Conservation (phyloP, 306 rosid genomes). For the Rosa rugosa region DNA sequence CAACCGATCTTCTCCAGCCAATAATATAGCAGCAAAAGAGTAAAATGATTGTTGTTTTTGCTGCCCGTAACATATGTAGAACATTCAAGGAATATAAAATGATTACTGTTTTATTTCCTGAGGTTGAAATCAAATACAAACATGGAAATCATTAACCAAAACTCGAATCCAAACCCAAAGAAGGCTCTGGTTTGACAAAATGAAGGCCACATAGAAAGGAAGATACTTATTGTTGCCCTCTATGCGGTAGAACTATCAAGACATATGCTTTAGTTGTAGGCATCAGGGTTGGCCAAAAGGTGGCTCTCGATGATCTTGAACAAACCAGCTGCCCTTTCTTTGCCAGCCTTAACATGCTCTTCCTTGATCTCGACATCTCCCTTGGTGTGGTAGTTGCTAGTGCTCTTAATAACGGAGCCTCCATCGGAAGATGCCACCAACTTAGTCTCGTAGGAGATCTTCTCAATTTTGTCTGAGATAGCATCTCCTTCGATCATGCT, state of each 20-base stretch:
- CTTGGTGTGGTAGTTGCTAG: constrained; percentile 29
- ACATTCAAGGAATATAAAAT: no score
- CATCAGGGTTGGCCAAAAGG: constrained; percentile 3
- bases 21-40: no score
- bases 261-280: neutral
- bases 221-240: neutral
- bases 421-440: constrained; percentile 32
- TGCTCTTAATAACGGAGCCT: constrained; percentile 39
- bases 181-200: no score
- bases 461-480: constrained; percentile 37
- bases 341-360: constrained; percentile 5
- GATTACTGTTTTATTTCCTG: no score
- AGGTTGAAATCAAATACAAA: no score
- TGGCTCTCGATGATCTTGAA: constrained; percentile 27
- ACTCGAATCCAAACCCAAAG: no score
- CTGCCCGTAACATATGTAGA: no score
- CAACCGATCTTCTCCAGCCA: no score
- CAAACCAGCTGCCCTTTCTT: constrained; percentile 2
- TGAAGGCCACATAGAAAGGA: no score
- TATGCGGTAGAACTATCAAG: neutral
- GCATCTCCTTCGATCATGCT: constrained; percentile 42
- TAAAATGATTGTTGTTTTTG: no score
- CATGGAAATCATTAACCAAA: no score
- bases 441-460: constrained; percentile 32
- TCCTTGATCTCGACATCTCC: constrained; percentile 26